Percentiles rank a stretch among this genome's conserved stretches.
Evolutionary conservation across 148 eudicot genomes (phyloP).

Genomic region (Chenopodium suecicum): DNA sequence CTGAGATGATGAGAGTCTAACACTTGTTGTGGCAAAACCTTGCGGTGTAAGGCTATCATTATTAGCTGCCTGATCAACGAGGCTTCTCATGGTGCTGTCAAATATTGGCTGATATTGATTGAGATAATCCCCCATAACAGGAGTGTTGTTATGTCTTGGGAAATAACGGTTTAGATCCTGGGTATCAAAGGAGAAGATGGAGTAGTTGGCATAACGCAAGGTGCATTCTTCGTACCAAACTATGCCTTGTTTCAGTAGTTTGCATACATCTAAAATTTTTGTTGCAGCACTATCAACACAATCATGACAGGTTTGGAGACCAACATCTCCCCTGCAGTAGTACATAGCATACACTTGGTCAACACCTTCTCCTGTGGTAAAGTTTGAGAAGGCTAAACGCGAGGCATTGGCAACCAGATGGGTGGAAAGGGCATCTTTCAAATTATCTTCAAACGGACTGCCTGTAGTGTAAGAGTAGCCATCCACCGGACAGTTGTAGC

Average conservation of each 20-base stretch:
- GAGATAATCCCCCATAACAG: conserved; percentile 1
- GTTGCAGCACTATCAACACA: conserved; percentile 18
- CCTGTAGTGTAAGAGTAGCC: conserved; percentile 7
- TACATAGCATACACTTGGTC: no score
- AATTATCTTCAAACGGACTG: conserved; percentile 14
- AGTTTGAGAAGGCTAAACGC: not conserved
- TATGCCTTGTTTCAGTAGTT: conserved; percentile 12
- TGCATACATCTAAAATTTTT: not conserved
- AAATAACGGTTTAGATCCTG: not conserved
- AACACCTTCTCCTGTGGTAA: conserved; percentile 12
- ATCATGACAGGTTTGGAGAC: conserved; percentile 8
- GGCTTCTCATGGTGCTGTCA: conserved; percentile 14
- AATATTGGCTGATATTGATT: conserved; percentile 8
- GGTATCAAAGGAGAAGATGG: not conserved
- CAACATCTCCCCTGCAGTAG: conserved; percentile 14
- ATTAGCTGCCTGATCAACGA: conserved; percentile 17
- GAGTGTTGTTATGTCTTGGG: not conserved
- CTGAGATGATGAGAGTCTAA: not conserved
- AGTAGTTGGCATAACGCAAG: conserved; percentile 29
- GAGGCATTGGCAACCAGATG: conserved; percentile 9
- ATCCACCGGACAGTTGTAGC: conserved; percentile 10
- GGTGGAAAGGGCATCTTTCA: conserved; percentile 19
- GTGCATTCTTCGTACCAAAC: conserved; percentile 33
- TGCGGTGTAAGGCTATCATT: not conserved
- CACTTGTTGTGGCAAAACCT: conserved; percentile 22